phyloP scores from a whole-genome alignment of 164 flowering plant species.

The Paratinospora sagittata region DNA sequence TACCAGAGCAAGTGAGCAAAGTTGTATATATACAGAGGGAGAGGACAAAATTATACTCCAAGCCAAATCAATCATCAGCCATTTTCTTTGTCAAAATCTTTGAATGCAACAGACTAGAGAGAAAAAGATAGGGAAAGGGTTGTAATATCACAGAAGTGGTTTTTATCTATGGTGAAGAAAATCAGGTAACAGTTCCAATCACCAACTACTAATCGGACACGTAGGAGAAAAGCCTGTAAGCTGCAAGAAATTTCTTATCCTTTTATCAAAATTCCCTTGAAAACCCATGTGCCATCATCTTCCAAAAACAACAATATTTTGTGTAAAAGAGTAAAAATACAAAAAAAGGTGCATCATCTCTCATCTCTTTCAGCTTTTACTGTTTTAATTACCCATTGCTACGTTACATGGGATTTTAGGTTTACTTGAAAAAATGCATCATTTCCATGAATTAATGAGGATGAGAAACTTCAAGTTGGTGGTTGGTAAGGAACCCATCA shows the following conservation, averaged over 20 bases:
- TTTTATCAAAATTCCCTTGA: neutral
- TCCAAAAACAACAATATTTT: no score
- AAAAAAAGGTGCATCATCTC: no score
- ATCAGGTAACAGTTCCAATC: constrained; percentile 1
- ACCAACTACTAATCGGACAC: neutral
- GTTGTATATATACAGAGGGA: neutral
- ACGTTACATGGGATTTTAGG: neutral
- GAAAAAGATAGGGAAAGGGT: neutral
- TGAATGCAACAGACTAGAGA: neutral
- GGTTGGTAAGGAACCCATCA: neutral
- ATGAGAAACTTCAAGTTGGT: neutral
- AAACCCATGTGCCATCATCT: neutral
- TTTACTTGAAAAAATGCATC: neutral
- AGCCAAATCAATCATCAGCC: neutral
- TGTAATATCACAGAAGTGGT: neutral
- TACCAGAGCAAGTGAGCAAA: neutral
- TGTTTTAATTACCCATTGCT: no score
- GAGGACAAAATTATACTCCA: neutral
- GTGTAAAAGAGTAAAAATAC: no score
- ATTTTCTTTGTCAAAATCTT: neutral
- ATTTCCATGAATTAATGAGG: neutral
- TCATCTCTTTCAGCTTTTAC: no score
- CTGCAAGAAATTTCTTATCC: neutral
- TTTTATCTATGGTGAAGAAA: neutral
- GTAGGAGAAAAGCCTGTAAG: neutral